These are phyloP conservation scores for Thielaviopsis cerberus DNA, from an alignment of 2,329 filamentous ascomycete species.

Conservation along the genomic window DNA sequence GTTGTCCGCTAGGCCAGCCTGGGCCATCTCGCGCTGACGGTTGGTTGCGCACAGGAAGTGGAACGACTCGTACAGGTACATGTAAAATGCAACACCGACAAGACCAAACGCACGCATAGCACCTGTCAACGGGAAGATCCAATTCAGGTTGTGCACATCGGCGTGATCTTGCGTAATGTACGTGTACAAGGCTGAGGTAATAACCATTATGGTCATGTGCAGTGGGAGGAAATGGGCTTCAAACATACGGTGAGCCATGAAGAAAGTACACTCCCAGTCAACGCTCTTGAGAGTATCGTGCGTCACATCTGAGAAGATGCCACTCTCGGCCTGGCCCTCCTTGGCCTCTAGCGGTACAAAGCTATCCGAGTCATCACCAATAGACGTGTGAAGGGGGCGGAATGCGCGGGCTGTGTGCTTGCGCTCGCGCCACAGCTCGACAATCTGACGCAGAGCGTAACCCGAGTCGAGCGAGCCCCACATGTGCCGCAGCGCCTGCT, in stretches of 20 bases:
- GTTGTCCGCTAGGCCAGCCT: constrained; percentile 42
- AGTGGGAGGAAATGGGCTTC: constrained; percentile 56
- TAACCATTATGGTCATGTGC: constrained; percentile 45
- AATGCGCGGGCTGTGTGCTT: constrained; percentile 37
- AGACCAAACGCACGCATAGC: constrained; percentile 42
- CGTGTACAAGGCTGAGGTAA: constrained; percentile 42
- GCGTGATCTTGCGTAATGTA: constrained; percentile 31
- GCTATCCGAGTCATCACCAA: constrained; percentile 23
- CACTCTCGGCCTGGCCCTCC: constrained; percentile 28
- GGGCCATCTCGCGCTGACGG: constrained; percentile 47
- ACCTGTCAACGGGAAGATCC: constrained; percentile 42
- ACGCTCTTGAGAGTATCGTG: constrained; percentile 32
- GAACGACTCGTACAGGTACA: constrained; percentile 49
- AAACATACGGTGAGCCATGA: constrained; percentile 48
- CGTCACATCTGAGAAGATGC: constrained; percentile 36
- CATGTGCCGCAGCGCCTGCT: constrained; percentile 57
- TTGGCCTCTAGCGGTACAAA: constrained; percentile 29
- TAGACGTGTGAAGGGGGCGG: constrained; percentile 34
- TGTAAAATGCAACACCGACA: constrained; percentile 41
- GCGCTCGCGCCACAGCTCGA: constrained; percentile 38
- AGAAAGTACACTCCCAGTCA: constrained; percentile 36
- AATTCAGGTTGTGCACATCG: constrained; percentile 34
- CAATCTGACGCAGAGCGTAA: constrained; percentile 39
- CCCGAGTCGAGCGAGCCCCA: constrained; percentile 56
- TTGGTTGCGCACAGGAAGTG: constrained; percentile 41